Evolutionary conservation across 768 basidiomycete species (phyloP).

Genomic region (Calvatia gigantea): DNA sequence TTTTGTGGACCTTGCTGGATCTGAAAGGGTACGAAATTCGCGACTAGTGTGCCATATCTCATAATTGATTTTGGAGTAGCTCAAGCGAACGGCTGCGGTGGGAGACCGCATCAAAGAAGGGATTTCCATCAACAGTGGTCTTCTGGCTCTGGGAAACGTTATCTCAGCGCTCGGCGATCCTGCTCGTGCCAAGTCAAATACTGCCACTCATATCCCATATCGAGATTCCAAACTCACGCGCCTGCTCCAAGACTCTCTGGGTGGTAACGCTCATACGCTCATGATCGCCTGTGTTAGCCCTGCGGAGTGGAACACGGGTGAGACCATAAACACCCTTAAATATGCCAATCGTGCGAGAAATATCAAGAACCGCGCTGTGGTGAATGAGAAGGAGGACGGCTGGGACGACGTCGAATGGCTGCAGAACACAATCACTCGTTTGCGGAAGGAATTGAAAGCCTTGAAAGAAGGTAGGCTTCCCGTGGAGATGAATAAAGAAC

Average conservation of each 20-base stretch:
- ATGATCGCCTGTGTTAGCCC: slow-evolving; percentile 99
- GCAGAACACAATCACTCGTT: slow-evolving; percentile 77
- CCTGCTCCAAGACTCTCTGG: slow-evolving; percentile 92
- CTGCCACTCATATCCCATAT: slow-evolving; percentile 90
- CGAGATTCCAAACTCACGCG: slow-evolving; percentile 98
- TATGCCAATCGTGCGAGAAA: slow-evolving; percentile 97
- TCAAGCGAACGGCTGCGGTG: slow-evolving; percentile 94
- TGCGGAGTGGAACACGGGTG: slow-evolving; percentile 91
- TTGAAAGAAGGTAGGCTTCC: slow-evolving; percentile 64
- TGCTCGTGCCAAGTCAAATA: slow-evolving; percentile 76
- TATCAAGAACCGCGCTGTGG: slow-evolving; percentile 91
- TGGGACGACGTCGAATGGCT: slow-evolving; percentile 99
- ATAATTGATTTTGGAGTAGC: slow-evolving; percentile 37
- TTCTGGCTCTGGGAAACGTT: slow-evolving; percentile 95
- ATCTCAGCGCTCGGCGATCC: slow-evolving; percentile 98
- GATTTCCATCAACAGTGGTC: slow-evolving; percentile 97
- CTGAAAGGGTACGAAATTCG: slow-evolving; percentile 69
- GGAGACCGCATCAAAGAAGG: slow-evolving; percentile 98
- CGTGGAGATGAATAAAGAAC: slow-evolving; percentile 26
- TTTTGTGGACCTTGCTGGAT: slow-evolving; percentile 97
- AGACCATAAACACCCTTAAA: slow-evolving; percentile 93
- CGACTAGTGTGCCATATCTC: slow-evolving; percentile 8
- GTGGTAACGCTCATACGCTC: slow-evolving; percentile 95
- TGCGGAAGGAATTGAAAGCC: slow-evolving; percentile 82
- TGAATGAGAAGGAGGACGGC: slow-evolving; percentile 94